phyloP scores from a whole-genome alignment of 305 asterid genomes.

The Ilex paraguariensis region DNA sequence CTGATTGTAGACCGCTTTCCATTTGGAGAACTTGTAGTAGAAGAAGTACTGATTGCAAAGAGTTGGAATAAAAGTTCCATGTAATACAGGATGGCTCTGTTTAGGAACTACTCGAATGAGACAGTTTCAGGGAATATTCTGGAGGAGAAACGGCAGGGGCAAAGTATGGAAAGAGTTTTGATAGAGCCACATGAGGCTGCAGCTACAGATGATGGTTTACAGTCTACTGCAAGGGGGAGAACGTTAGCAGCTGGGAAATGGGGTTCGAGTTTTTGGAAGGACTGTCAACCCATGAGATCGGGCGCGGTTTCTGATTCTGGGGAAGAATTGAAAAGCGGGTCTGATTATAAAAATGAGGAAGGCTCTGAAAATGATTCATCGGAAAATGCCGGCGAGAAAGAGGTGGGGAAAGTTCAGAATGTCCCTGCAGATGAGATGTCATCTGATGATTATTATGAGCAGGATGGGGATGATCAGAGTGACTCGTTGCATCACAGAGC shows the following conservation, averaged over 20 bases:
- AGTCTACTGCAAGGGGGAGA: constrained; percentile 39
- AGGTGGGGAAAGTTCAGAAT: constrained; percentile 46
- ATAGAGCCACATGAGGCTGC: constrained; percentile 17
- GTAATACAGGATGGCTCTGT: constrained; percentile 45
- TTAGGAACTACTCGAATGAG: constrained; percentile 52
- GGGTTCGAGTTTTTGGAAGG: constrained; percentile 93
- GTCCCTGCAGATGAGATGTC: constrained; percentile 92
- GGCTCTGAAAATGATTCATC: constrained; percentile 77
- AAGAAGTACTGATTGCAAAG: neutral
- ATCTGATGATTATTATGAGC: constrained; percentile 99
- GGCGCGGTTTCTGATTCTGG: constrained; percentile 63
- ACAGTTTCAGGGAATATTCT: constrained; percentile 36
- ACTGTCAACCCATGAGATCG: constrained; percentile 48
- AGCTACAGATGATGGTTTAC: constrained; percentile 37
- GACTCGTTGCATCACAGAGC: constrained; percentile 61
- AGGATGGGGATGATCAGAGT: constrained; percentile 83
- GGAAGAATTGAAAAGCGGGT: constrained; percentile 86
- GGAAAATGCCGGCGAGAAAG: constrained; percentile 50
- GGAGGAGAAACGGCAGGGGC: constrained; percentile 47
- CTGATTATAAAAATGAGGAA: constrained; percentile 61
- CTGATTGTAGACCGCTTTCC: constrained; percentile 1
- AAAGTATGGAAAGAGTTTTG: constrained; percentile 31
- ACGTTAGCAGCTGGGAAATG: constrained; percentile 50
- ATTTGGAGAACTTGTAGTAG: constrained; percentile 11
- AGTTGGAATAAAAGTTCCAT: neutral